Base-by-base conservation (phyloP, 1,284 basidiomycete genomes). In the Fomes fomentarius region DNA sequence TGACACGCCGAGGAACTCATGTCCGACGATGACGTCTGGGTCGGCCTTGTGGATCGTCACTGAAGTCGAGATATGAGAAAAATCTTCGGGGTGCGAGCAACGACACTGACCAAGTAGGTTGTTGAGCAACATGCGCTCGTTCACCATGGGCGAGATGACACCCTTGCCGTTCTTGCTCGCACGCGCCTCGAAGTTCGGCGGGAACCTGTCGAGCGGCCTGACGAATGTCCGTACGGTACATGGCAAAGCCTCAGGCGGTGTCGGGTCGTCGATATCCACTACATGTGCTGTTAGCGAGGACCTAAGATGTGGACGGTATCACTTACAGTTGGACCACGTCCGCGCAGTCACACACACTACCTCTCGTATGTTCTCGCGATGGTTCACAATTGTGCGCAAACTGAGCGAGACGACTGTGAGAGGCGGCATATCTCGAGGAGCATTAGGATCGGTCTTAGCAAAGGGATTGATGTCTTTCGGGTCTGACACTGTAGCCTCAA, bases 11-110 rank as follows among this genome's bases (percentile, higher is more conserved):
- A 94, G 77, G 71, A 99, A 96, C 55, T 98, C 95, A 68, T 98
- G 95, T 0, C 96, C 95, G 28, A 99, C 82, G 47, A 99, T 87
- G 30, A 98, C 86, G 69, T 99, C 97, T 0, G 97, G 96, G 67
- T 99, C 97, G 24, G 91, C 82, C 65, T 89, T 89, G 68, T 92
- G 84, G 30, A 98, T 82, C 7, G 89, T 85, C 40, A 85, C 94
- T 93, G 58, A 33, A 47, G 9, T 2, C 19, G 19, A 19, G 21
- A 22, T 30, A 3, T 15, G n/a, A 44, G 25, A n/a, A 15, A 28
- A 49, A 53, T 50, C 48, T 61, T 34, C 22, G 15, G 28, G 42
- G 7, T 35, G 24, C n/a, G n/a, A n/a, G n/a, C n/a, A n/a, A n/a
- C n/a, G n/a, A 7, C 14, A 39, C 47, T 19, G 68, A 87, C 91